Evolutionary conservation across 2,329 filamentous ascomycete species (phyloP).

Genomic region (Elsinoe arachidis): DNA sequence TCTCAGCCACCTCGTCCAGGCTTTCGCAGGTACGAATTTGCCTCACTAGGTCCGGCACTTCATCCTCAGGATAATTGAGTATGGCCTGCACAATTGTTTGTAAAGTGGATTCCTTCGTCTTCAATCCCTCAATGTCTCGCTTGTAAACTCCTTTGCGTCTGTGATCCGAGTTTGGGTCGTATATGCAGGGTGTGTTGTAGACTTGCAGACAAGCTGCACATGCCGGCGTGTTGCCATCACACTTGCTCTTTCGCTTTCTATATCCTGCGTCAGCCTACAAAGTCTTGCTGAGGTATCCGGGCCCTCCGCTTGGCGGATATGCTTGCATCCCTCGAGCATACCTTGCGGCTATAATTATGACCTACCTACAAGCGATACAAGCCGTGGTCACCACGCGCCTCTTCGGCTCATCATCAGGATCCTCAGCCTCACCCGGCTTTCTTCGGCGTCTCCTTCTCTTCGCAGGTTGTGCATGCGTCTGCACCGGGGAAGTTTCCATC

Average conservation of each 20-base stretch:
- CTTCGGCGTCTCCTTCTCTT: constrained; percentile 3
- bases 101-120: constrained; percentile 76
- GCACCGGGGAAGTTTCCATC: neutral
- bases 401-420: constrained; percentile 32
- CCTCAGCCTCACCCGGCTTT: constrained; percentile 15
- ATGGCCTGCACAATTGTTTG: constrained; percentile 91
- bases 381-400: constrained; percentile 33
- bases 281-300: too few relatives aligned
- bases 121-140: constrained; percentile 81
- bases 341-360: constrained; percentile 18
- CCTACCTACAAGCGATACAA: constrained; percentile 27
- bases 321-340: neutral
- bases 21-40: constrained; percentile 81
- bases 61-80: constrained; percentile 80
- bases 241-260: constrained; percentile 41
- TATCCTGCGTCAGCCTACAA: constrained; percentile 12
- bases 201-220: constrained; percentile 95
- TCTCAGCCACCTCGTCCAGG: constrained; percentile 55
- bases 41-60: constrained; percentile 70
- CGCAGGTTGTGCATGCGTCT: neutral
- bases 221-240: constrained; percentile 81
- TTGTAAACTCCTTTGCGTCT: constrained; percentile 94
- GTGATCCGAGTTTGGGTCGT: constrained; percentile 94
- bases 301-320: too few relatives aligned
- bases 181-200: constrained; percentile 82